Percentiles rank a stretch among this genome's conserved stretches.
Conservation (phyloP, 192 early-diverging fungal species). For the Coemansia sp. region DNA sequence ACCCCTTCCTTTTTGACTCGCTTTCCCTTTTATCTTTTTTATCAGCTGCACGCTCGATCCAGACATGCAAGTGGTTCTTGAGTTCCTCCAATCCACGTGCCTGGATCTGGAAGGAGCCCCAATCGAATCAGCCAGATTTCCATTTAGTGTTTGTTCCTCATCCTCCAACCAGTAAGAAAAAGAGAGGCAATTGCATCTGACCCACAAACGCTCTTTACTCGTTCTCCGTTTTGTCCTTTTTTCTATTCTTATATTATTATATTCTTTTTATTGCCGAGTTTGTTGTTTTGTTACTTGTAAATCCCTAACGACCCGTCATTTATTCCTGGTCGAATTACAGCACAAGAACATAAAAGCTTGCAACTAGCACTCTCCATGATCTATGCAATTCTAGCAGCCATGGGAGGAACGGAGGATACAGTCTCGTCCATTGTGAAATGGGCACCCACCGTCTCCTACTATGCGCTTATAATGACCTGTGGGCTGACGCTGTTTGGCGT, state of each 20-base stretch:
- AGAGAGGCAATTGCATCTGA: too few relatives aligned
- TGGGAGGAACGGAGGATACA: constrained; percentile 40
- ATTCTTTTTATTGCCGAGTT: neutral
- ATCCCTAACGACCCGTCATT: neutral
- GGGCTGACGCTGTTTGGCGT: constrained; percentile 33
- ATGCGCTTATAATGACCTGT: constrained; percentile 15
- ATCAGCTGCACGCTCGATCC: too few relatives aligned
- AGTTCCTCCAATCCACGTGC: too few relatives aligned
- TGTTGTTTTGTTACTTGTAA: constrained; percentile 8
- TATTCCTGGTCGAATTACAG: neutral
- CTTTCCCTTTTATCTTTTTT: too few relatives aligned
- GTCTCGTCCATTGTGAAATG: constrained; percentile 27
- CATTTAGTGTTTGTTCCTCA: too few relatives aligned
- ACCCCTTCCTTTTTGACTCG: too few relatives aligned
- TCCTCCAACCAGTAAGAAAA: too few relatives aligned
- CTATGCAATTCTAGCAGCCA: constrained; percentile 39
- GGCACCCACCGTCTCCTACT: constrained; percentile 42
- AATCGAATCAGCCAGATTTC: too few relatives aligned
- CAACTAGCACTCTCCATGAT: constrained; percentile 18
- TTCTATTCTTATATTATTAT: neutral
- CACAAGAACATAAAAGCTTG: neutral
- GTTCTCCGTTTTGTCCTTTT: too few relatives aligned
- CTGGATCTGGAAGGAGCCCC: too few relatives aligned
- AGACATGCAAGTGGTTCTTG: too few relatives aligned
- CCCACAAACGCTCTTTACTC: too few relatives aligned